These are phyloP conservation scores for Gossypium davidsonii DNA, from an alignment of 441 rosid genomes.

Conservation along the genomic window DNA sequence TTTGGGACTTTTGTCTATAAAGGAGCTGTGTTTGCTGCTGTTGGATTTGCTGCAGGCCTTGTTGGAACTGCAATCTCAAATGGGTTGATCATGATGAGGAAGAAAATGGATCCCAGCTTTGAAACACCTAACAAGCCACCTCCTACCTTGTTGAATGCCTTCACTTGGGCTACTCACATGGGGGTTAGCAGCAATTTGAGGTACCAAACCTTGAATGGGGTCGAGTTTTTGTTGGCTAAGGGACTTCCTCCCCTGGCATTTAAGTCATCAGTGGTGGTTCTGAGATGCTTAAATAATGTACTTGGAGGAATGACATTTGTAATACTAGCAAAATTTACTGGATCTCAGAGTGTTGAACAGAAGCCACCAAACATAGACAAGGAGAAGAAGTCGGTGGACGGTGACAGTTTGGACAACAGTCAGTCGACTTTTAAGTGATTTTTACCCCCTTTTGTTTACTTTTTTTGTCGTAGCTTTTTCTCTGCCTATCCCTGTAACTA, in stretches of 20 bases:
- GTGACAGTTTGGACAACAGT: conserved; percentile 20
- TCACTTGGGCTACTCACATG: conserved; percentile 94
- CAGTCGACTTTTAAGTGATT: conserved; percentile 23
- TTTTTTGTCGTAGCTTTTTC: neutral
- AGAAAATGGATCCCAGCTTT: conserved; percentile 81
- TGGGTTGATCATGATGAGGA: conserved; percentile 75
- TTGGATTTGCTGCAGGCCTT: conserved; percentile 89
- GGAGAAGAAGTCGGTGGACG: conserved; percentile 23
- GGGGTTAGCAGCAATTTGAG: conserved; percentile 86
- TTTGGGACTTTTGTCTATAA: conserved; percentile 69
- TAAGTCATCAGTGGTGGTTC: conserved; percentile 63
- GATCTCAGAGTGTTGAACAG: conserved; percentile 54
- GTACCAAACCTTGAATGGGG: conserved; percentile 74
- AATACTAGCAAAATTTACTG: conserved; percentile 76
- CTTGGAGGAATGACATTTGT: conserved; percentile 91
- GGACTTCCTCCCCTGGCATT: conserved; percentile 48
- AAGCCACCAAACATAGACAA: conserved; percentile 24
- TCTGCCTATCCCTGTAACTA: neutral
- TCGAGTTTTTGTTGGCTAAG: conserved; percentile 45
- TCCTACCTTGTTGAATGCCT: conserved; percentile 67
- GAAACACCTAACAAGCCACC: conserved; percentile 90
- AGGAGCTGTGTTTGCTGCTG: conserved; percentile 73
- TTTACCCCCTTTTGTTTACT: neutral
- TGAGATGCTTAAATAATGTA: conserved; percentile 74
- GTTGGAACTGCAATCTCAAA: conserved; percentile 79